phyloP scores from a whole-genome alignment of 768 basidiomycete genomes.

The Psilocybe tampanensis region DNA sequence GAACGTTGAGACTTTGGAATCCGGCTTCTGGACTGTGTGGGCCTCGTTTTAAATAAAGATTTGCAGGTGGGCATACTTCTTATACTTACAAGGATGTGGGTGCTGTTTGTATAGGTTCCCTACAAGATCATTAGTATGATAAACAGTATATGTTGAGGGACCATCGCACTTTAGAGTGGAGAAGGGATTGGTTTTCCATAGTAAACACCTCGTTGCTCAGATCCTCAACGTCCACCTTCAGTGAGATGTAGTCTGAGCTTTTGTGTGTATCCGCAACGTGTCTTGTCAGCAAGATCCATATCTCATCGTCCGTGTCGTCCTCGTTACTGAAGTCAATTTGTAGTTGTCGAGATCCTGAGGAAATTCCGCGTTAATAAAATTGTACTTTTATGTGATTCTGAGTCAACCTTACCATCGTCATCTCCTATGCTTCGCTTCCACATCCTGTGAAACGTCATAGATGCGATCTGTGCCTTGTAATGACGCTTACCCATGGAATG shows the following conservation, averaged over 20 bases:
- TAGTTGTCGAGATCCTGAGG: constrained; percentile 43
- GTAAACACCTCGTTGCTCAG: constrained; percentile 25
- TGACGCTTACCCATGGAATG: constrained; percentile 68
- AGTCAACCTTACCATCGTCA: constrained; percentile 25
- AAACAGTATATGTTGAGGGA: too few relatives aligned
- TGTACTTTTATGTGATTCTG: neutral
- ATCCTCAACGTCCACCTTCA: constrained; percentile 56
- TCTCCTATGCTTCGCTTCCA: constrained; percentile 40
- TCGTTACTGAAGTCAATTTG: constrained; percentile 34
- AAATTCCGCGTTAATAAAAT: constrained; percentile 15
- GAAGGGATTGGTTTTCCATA: constrained; percentile 24
- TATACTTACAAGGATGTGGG: constrained; percentile 43
- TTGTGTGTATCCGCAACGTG: constrained; percentile 67
- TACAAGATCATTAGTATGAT: constrained; percentile 15
- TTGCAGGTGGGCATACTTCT: neutral
- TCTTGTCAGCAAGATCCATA: constrained; percentile 83
- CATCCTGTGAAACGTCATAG: constrained; percentile 38
- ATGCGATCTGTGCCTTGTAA: too few relatives aligned
- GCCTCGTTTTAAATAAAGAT: neutral
- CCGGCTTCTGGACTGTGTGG: constrained; percentile 34
- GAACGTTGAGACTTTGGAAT: constrained; percentile 36
- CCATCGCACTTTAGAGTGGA: too few relatives aligned
- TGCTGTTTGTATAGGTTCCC: constrained; percentile 57
- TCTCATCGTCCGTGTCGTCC: constrained; percentile 40
- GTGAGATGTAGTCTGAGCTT: constrained; percentile 67